phyloP scores from a whole-genome alignment of 306 rosid species.

The Cucurbita pepo region DNA sequence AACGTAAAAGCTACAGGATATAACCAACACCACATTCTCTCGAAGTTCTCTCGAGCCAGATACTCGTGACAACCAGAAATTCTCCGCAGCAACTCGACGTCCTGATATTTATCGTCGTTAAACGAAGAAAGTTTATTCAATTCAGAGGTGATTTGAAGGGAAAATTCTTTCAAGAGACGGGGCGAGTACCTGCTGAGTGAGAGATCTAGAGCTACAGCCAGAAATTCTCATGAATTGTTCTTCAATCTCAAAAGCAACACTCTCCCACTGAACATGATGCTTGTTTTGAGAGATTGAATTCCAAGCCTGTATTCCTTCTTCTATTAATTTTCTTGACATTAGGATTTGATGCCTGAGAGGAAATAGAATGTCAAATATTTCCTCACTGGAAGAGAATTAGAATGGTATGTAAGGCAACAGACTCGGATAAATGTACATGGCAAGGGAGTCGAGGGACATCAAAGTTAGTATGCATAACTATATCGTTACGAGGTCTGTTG shows the following conservation, averaged over 20 bases:
- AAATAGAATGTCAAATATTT: background rate
- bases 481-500: background rate
- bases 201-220: constrained; percentile 59
- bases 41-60: constrained; percentile 60
- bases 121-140: background rate
- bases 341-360: constrained; percentile 59
- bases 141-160: background rate
- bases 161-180: constrained; percentile 1
- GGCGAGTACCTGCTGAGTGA: constrained; percentile 48
- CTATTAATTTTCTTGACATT: constrained; percentile 51
- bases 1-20: constrained; percentile 70
- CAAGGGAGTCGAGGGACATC: background rate
- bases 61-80: constrained; percentile 66
- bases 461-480: background rate
- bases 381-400: background rate
- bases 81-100: constrained; percentile 62
- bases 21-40: constrained; percentile 95
- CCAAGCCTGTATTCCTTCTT: constrained; percentile 78
- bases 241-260: constrained; percentile 49
- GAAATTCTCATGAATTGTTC: constrained; percentile 66
- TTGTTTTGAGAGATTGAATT: constrained; percentile 52
- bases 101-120: constrained; percentile 28
- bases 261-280: constrained; percentile 55
- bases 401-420: background rate
- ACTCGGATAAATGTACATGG: background rate